Percentiles rank a stretch among this genome's conserved stretches.
Evolutionary conservation across 352 stramenopile species (phyloP).

Genomic region (Pseudoperonospora humuli): DNA sequence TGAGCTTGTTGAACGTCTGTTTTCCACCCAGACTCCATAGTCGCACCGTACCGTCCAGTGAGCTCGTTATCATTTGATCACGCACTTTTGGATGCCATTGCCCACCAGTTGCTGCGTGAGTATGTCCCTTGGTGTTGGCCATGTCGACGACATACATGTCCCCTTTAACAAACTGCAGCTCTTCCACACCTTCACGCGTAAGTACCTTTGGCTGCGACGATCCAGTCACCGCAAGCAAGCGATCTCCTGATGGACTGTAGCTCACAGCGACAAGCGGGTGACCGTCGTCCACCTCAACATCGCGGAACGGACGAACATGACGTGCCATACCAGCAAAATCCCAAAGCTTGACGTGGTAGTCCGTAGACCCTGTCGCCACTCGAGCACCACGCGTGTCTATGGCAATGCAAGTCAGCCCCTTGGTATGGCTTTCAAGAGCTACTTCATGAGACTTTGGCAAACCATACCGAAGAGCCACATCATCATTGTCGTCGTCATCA

Average conservation of each 20-base stretch:
- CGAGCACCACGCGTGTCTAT: slow-evolving; percentile 59
- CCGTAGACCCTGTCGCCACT: slow-evolving; percentile 71
- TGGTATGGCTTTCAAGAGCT: slow-evolving; percentile 43
- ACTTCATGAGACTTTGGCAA: slow-evolving; percentile 71
- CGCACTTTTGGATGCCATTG: slow-evolving; percentile 59
- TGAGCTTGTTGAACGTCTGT: slow-evolving; percentile 62
- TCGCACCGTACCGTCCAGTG: slow-evolving; percentile 70
- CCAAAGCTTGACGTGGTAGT: slow-evolving; percentile 83
- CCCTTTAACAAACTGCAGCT: slow-evolving; percentile 73
- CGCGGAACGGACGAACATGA: slow-evolving; percentile 69
- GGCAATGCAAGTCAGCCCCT: slow-evolving; percentile 58
- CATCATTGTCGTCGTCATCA: slow-evolving; percentile 35
- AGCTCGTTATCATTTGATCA: slow-evolving; percentile 76
- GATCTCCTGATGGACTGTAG: slow-evolving; percentile 75
- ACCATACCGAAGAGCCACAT: slow-evolving; percentile 58
- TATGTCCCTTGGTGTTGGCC: slow-evolving; percentile 77
- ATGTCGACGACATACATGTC: slow-evolving; percentile 87
- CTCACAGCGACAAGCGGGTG: slow-evolving; percentile 69
- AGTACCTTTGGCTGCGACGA: slow-evolving; percentile 75
- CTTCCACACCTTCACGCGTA: slow-evolving; percentile 66
- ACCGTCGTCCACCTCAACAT: slow-evolving; percentile 74
- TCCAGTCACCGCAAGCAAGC: slow-evolving; percentile 54
- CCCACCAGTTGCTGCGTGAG: slow-evolving; percentile 59
- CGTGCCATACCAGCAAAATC: slow-evolving; percentile 83
- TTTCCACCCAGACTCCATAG: slow-evolving; percentile 70